Conservation (phyloP, 2,329 filamentous ascomycete genomes). For the Stachybotrys chlorohalonatus region DNA sequence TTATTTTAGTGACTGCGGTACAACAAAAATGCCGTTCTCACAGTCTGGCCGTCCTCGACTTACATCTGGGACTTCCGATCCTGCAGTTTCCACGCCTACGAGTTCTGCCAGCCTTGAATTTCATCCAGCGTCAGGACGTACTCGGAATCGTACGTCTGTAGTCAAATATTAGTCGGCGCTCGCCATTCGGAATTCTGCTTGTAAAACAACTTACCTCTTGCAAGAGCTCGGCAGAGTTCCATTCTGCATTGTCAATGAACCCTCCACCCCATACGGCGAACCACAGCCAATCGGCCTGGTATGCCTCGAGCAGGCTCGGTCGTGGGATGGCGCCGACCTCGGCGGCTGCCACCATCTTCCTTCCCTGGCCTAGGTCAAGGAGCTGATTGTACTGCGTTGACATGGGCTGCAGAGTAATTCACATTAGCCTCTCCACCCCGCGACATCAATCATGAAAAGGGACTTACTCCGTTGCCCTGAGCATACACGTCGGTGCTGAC, state of each 20-base stretch:
- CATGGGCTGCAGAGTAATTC: constrained; percentile 20
- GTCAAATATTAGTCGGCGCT: neutral
- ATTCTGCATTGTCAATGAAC: constrained; percentile 30
- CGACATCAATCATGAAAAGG: neutral
- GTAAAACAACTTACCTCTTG: constrained; percentile 16
- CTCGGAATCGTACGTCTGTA: constrained; percentile 19
- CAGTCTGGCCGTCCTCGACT: too few species aligned
- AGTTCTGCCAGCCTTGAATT: constrained; percentile 20
- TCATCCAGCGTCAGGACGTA: constrained; percentile 24
- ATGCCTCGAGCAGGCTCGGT: constrained; percentile 29
- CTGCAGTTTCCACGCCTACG: neutral
- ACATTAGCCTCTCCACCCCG: neutral
- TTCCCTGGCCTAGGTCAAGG: constrained; percentile 30
- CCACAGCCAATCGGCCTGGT: constrained; percentile 37
- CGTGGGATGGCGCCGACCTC: constrained; percentile 38
- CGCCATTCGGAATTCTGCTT: neutral
- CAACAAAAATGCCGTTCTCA: too few species aligned
- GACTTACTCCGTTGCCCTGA: constrained; percentile 31
- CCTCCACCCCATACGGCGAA: constrained; percentile 36
- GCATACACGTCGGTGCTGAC: constrained; percentile 36
- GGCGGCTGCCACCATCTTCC: constrained; percentile 36
- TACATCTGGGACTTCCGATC: neutral
- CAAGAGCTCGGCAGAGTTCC: constrained; percentile 30
- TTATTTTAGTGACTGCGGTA: too few species aligned
- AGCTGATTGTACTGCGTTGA: constrained; percentile 33